A percentile compares a stretch with the other conserved stretches of the same genome.
These are phyloP conservation scores for Ogataea polymorpha DNA, from an alignment of 805 yeast species.

Conservation along the genomic window DNA sequence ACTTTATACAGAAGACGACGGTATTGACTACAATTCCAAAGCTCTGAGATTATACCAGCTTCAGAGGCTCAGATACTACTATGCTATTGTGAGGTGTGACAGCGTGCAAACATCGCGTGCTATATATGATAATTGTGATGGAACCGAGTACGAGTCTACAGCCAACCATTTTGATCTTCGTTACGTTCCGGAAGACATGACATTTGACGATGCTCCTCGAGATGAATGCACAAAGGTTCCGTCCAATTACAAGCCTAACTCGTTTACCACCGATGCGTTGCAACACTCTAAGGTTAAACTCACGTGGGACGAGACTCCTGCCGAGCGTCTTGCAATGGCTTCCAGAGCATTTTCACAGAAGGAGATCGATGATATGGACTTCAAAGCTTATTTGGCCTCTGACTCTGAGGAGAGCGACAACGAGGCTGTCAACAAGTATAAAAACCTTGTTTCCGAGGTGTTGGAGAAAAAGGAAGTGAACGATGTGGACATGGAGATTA, in stretches of 20 bases:
- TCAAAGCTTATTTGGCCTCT: constrained; percentile 86
- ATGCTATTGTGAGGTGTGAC: constrained; percentile 87
- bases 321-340: constrained; percentile 74
- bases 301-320: constrained; percentile 99
- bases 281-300: constrained; percentile 94
- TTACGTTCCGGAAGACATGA: constrained; percentile 91
- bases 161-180: constrained; percentile 92
- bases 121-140: constrained; percentile 87
- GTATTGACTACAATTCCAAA: constrained; percentile 78
- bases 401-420: constrained; percentile 59
- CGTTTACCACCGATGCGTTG: constrained; percentile 89
- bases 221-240: constrained; percentile 76
- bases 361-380: constrained; percentile 88
- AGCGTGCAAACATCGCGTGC: constrained; percentile 63
- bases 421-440: constrained; percentile 50
- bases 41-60: constrained; percentile 86
- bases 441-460: constrained; percentile 42
- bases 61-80: constrained; percentile 88
- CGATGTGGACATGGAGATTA: constrained; percentile 90
- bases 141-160: constrained; percentile 92
- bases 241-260: constrained; percentile 69
- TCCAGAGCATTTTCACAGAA: constrained; percentile 80
- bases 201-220: constrained; percentile 72
- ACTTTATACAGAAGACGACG: constrained; percentile 75
- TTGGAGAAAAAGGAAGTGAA: constrained; percentile 39